Evolutionary conservation across 2,329 filamentous ascomycete species (phyloP), one percentile per base, ranked within the genome.

Genomic region (Aspergillus sp.): DNA sequence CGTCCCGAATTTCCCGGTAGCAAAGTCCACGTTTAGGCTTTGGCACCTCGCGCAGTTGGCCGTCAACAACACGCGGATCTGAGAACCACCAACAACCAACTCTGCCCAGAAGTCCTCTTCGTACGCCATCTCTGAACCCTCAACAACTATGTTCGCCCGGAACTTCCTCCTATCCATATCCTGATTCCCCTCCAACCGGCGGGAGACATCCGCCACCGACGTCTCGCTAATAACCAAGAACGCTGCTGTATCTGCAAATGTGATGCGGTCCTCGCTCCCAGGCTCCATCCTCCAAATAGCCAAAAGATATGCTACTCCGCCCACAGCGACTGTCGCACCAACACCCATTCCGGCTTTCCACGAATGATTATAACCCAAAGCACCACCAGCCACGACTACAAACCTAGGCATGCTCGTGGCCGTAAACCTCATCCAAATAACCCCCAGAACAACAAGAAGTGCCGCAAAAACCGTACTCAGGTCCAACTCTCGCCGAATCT

Each of bases 31-130:
- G 72, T 90, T 91, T 60, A 91, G 76, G 59, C 86, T 89, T 31
- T 79, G 75, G 71, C 89, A 93, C 40, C 89, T 79, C 35, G 79
- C 82, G 69, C 89, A 92, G 70, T 91, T 90, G 52, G 84, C 85
- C 35, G 87, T 91, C 31, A 91, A 76, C 5, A 82, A 68, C 6
- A 91, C 75, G 41, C 74, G 75, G 14, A 64, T 50, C 6, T 57
- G 50, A 0, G 65, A 64, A 6, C 58, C 54, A 1, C 67, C 65
- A 40, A 89, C 70, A 15, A 72, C 71, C 35, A 91, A 72, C 66
- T 87, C 85, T 3, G 77, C 83, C 89, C 88, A 92, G 67, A 83
- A 90, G 69, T 92, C 89, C 70, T 92, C 89, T 12, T 87, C 87
- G 69, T 84, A 92, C 1, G 84, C 73, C 23, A 63, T 75, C 9